Percentiles rank a stretch among this genome's conserved stretches.
phyloP scores from a whole-genome alignment of 2,329 filamentous ascomycete species.

The Hypoxylon sp. region DNA sequence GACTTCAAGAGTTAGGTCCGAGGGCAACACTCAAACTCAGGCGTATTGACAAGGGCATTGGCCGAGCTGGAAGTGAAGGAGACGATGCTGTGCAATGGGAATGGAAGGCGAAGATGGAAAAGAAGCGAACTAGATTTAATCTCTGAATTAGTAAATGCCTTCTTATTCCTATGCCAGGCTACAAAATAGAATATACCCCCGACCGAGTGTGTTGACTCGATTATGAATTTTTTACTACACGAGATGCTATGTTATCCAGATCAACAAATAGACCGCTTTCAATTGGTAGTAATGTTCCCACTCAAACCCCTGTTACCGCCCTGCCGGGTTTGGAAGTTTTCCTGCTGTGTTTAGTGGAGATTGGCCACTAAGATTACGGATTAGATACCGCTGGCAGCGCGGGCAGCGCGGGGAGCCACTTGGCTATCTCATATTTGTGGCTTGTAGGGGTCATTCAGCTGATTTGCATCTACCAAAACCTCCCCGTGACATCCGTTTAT shows the following conservation, averaged over 20 bases:
- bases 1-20: constrained; percentile 91
- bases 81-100: constrained; percentile 89
- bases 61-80: constrained; percentile 76
- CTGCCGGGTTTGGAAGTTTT: constrained; percentile 13
- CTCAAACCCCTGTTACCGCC: constrained; percentile 22
- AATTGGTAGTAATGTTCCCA: background rate
- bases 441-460: constrained; percentile 30
- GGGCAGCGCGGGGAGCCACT: constrained; percentile 31
- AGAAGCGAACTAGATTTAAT: constrained; percentile 93
- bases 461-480: constrained; percentile 12
- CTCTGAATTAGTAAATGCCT: constrained; percentile 67
- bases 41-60: constrained; percentile 91
- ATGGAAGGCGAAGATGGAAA: constrained; percentile 97
- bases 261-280: no score
- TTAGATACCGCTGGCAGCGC: constrained; percentile 24
- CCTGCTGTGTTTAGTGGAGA: constrained; percentile 7
- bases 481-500: constrained; percentile 40
- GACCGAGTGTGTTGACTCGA: constrained; percentile 3
- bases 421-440: constrained; percentile 39
- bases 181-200: constrained; percentile 36
- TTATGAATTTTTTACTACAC: background rate
- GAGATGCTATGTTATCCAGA: background rate
- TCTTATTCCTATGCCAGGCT: background rate
- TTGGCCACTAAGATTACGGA: constrained; percentile 21
- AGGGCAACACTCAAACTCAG: constrained; percentile 85